These are phyloP conservation scores for Komagataella ulmi DNA, from an alignment of 805 yeast genomes.

Conservation along the genomic window DNA sequence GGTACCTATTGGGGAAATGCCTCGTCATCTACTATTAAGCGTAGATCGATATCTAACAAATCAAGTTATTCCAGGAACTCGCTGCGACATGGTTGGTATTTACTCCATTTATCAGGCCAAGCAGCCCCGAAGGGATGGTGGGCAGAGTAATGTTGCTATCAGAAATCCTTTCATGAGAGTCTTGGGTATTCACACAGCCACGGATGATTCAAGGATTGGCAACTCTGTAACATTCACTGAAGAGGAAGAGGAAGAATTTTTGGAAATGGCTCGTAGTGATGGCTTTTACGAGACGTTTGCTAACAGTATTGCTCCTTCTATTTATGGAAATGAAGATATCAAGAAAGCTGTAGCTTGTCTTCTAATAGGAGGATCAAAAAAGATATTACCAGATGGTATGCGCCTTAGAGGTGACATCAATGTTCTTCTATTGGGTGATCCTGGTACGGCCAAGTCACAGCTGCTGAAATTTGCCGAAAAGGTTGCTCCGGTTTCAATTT, in stretches of 20 bases:
- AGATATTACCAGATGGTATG: slow-evolving; percentile 90
- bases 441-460: slow-evolving; percentile 98
- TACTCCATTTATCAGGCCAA: slow-evolving; percentile 82
- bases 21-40: slow-evolving; percentile 78
- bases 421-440: slow-evolving; percentile 88
- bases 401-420: slow-evolving; percentile 94
- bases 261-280: slow-evolving; percentile 69
- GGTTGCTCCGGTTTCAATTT: slow-evolving; percentile 86
- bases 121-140: slow-evolving; percentile 29
- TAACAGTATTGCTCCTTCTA: slow-evolving; percentile 88
- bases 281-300: slow-evolving; percentile 79
- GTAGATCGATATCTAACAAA: slow-evolving; percentile 87
- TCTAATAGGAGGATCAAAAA: slow-evolving; percentile 89
- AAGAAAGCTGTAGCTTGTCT: slow-evolving; percentile 89
- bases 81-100: slow-evolving; percentile 86
- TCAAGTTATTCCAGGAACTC: slow-evolving; percentile 86
- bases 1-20: slow-evolving; percentile 99
- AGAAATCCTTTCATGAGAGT: slow-evolving; percentile 85
- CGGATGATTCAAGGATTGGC: slow-evolving; percentile 32
- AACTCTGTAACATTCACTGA: slow-evolving; percentile 53
- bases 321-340: slow-evolving; percentile 87
- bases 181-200: slow-evolving; percentile 75
- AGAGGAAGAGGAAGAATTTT: slow-evolving; percentile 88
- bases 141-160: slow-evolving; percentile 63
- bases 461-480: slow-evolving; percentile 89